Evolutionary conservation across 1,284 basidiomycete genomes (phyloP).

Genomic region (Fomitopsis palustris): DNA sequence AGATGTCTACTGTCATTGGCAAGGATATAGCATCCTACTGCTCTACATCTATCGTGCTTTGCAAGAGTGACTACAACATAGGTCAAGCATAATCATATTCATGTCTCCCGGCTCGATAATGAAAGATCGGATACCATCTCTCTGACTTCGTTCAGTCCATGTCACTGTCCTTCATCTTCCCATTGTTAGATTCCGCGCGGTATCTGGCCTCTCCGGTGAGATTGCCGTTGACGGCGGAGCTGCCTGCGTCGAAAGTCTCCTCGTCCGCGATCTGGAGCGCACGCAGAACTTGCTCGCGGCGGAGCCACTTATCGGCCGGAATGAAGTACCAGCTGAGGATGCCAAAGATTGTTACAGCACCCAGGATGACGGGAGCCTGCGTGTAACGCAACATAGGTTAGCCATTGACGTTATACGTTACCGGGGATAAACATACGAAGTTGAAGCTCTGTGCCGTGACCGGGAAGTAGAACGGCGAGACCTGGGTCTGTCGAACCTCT

Average conservation of each 20-base stretch:
- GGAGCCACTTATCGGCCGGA: constrained; percentile 75
- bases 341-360: constrained; percentile 72
- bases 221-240: not conserved
- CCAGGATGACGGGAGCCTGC: constrained; percentile 76
- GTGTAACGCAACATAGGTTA: no score
- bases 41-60: not conserved
- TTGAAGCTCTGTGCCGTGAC: constrained; percentile 73
- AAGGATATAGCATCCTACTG: not conserved
- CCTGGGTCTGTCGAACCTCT: constrained; percentile 48
- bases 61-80: not conserved
- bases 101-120: not conserved
- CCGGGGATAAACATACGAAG: constrained; percentile 50
- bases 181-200: constrained; percentile 1
- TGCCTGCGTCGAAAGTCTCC: constrained; percentile 1
- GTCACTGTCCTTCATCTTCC: not conserved
- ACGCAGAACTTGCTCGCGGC: constrained; percentile 52
- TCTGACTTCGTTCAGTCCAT: not conserved
- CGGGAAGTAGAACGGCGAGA: constrained; percentile 83
- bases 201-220: not conserved
- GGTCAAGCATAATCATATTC: not conserved
- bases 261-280: constrained; percentile 39
- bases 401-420: not conserved
- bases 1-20: not conserved
- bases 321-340: constrained; percentile 73
- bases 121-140: not conserved